Evolutionary conservation across 208 protist genomes (phyloP).

Genomic region (Polymyxa betae): DNA sequence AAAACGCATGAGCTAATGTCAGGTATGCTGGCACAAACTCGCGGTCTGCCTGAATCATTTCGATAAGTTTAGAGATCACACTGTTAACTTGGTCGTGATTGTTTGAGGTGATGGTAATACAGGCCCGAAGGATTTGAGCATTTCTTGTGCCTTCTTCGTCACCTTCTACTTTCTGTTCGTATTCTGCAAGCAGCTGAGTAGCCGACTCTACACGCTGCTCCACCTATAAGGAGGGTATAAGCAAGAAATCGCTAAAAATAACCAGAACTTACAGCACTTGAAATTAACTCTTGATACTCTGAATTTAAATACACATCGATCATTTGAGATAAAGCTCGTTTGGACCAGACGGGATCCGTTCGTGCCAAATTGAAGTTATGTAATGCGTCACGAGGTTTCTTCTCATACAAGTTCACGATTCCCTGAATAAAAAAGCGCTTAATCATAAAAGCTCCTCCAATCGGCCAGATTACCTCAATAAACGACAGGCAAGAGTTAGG

Average conservation of each 20-base stretch:
- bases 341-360: neutral
- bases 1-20: constrained; percentile 35
- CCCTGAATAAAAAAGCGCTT: neutral
- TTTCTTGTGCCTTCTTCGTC: neutral
- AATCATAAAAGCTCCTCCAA: neutral
- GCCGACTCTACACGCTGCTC: neutral
- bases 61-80: neutral
- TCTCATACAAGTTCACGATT: constrained; percentile 23
- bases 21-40: constrained; percentile 17
- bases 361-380: constrained; percentile 34
- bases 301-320: neutral
- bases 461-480: neutral
- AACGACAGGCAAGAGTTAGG: neutral
- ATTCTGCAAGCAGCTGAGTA: neutral
- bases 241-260: too few species aligned
- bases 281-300: constrained; percentile 1
- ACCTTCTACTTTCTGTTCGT: neutral
- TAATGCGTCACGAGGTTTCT: neutral
- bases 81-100: neutral
- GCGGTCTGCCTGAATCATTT: neutral
- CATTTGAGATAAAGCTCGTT: constrained; percentile 9
- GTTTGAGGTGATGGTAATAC: neutral
- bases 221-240: neutral
- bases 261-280: neutral
- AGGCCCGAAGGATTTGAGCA: neutral